phyloP scores from a whole-genome alignment of 441 rosid species.

The Isatis lusitanica region DNA sequence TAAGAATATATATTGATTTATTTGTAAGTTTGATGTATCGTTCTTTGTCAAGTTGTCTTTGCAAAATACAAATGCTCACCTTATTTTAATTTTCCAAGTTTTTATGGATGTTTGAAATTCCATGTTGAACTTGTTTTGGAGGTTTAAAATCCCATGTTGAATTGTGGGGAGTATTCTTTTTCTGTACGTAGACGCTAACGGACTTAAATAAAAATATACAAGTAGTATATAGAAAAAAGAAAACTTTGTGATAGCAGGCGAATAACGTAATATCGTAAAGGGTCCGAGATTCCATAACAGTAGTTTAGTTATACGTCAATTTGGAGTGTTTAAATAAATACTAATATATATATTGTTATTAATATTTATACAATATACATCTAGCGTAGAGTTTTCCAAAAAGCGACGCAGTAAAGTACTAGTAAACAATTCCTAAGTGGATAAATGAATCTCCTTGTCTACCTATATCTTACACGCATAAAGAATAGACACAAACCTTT shows the following conservation, averaged over 20 bases:
- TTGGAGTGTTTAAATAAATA: neutral
- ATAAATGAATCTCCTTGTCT: conserved; percentile 20
- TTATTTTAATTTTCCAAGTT: neutral
- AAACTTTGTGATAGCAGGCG: conserved; percentile 18
- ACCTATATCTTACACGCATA: neutral
- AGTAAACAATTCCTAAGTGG: conserved; percentile 22
- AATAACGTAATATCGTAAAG: conserved; percentile 4
- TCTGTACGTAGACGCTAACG: neutral
- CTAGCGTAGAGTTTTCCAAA: conserved; percentile 1
- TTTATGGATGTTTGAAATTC: neutral
- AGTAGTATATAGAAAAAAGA: conserved; percentile 6
- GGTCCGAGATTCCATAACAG: conserved; percentile 17
- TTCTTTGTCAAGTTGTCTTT: neutral
- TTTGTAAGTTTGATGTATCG: neutral
- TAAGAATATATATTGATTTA: neutral
- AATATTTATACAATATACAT: neutral
- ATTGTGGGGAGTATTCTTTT: conserved; percentile 15
- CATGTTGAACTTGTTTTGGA: conserved; percentile 2
- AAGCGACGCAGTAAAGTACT: conserved; percentile 21
- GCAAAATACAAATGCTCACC: neutral
- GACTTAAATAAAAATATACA: neutral
- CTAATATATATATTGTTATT: neutral
- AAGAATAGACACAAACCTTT: conserved; percentile 27
- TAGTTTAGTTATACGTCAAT: conserved; percentile 16
- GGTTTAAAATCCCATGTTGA: conserved; percentile 18